phyloP scores from a whole-genome alignment of 2,329 filamentous ascomycete genomes.

The Dendrostoma leiphaemia region DNA sequence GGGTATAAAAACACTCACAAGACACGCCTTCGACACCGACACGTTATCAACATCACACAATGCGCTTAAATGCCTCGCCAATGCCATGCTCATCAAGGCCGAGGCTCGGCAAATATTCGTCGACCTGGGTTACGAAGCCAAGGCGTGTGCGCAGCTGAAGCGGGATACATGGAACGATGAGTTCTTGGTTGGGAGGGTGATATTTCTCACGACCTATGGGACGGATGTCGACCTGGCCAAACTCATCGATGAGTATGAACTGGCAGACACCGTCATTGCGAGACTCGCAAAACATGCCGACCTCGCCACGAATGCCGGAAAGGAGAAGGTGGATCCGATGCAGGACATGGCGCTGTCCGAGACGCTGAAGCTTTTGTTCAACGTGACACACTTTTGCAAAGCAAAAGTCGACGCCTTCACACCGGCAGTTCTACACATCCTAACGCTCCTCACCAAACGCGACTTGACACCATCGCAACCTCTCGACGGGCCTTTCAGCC shows the following conservation, averaged over 20 bases:
- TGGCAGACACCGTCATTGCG: constrained; percentile 67
- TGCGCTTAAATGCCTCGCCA: constrained; percentile 79
- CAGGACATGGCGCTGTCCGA: constrained; percentile 79
- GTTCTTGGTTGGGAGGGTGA: constrained; percentile 75
- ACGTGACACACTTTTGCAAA: constrained; percentile 74
- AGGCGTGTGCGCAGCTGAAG: constrained; percentile 69
- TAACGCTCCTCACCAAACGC: constrained; percentile 64
- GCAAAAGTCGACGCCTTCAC: constrained; percentile 62
- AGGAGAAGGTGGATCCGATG: constrained; percentile 51
- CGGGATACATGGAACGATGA: constrained; percentile 78
- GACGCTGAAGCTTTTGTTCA: constrained; percentile 85
- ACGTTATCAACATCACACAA: constrained; percentile 66
- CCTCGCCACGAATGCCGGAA: constrained; percentile 28
- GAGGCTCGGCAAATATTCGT: constrained; percentile 71
- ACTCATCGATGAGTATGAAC: constrained; percentile 63
- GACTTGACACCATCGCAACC: constrained; percentile 61
- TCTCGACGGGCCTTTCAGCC: constrained; percentile 68
- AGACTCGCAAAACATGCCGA: constrained; percentile 71
- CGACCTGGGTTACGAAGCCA: constrained; percentile 64
- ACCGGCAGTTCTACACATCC: constrained; percentile 64
- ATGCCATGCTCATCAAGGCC: constrained; percentile 71
- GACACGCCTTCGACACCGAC: constrained; percentile 69
- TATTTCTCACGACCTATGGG: constrained; percentile 79
- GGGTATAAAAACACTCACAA: constrained; percentile 72
- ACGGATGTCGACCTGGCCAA: constrained; percentile 64